These are phyloP conservation scores for Cladosporium sp. DNA, from an alignment of 2,329 filamentous ascomycete species.

Conservation along the genomic window DNA sequence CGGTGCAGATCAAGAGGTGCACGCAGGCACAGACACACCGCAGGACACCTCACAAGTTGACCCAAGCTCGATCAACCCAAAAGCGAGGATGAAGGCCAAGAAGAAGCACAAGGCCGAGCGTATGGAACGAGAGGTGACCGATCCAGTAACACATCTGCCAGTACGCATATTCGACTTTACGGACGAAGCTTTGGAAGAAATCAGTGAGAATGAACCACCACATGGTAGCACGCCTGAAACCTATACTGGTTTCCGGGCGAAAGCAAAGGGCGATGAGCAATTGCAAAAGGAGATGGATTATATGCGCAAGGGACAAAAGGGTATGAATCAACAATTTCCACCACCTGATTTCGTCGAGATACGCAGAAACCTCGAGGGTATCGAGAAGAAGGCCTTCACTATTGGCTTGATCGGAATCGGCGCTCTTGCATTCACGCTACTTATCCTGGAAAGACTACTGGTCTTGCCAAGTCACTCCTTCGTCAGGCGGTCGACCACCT, in stretches of 20 bases:
- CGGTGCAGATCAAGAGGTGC: slow-evolving; percentile 13
- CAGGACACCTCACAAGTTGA: slow-evolving; percentile 44
- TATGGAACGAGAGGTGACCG: slow-evolving; percentile 60
- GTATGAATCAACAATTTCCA: slow-evolving; percentile 51
- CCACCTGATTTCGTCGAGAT: slow-evolving; percentile 48
- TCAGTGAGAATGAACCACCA: slow-evolving; percentile 43
- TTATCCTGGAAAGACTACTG: slow-evolving; percentile 20
- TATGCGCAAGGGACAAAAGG: slow-evolving; percentile 39
- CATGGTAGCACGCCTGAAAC: slow-evolving; percentile 38
- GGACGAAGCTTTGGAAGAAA: slow-evolving; percentile 53
- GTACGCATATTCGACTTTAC: slow-evolving; percentile 67
- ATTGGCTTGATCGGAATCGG: slow-evolving; percentile 33
- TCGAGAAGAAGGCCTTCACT: slow-evolving; percentile 44
- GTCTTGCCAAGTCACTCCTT: not conserved
- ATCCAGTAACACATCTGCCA: slow-evolving; percentile 68
- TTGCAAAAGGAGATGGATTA: slow-evolving; percentile 42
- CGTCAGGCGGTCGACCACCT: slow-evolving; percentile 7
- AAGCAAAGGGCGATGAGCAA: slow-evolving; percentile 42
- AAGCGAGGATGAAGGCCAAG: slow-evolving; percentile 39
- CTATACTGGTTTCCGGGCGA: slow-evolving; percentile 42
- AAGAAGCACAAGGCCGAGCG: slow-evolving; percentile 46
- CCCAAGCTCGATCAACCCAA: slow-evolving; percentile 36
- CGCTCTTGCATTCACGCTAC: slow-evolving; percentile 29
- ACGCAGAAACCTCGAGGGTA: slow-evolving; percentile 40
- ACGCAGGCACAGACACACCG: slow-evolving; percentile 21